A percentile compares a stretch with the other conserved stretches of the same genome.
Conservation (phyloP, 495 filamentous ascomycete species). For the Amphirosellinia nigrospora region DNA sequence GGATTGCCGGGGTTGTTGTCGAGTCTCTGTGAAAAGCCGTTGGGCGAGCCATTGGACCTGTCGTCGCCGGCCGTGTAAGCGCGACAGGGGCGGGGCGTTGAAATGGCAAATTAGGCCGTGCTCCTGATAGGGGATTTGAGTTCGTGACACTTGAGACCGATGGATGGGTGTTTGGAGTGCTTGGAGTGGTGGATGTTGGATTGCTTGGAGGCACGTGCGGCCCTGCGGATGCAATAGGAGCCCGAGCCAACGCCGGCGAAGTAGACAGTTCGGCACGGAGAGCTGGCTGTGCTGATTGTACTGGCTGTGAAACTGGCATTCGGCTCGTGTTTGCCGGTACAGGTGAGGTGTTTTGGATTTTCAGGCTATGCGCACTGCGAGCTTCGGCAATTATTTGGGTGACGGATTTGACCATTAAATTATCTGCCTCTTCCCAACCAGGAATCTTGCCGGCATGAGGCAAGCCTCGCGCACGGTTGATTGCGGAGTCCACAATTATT, state of each 20-base stretch:
- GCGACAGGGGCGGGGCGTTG: constrained; percentile 40
- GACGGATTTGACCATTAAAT: constrained; percentile 41
- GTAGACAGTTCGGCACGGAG: constrained; percentile 31
- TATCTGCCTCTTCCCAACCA: constrained; percentile 43
- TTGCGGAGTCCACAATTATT: constrained; percentile 38
- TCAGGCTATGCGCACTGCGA: constrained; percentile 32
- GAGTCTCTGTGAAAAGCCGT: constrained; percentile 32
- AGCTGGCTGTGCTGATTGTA: constrained; percentile 27
- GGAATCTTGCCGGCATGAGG: constrained; percentile 34
- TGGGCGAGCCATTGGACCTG: constrained; percentile 34
- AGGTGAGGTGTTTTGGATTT: constrained; percentile 25
- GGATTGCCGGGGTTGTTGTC: not conserved
- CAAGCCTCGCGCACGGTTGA: constrained; percentile 40
- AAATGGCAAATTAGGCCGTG: constrained; percentile 35
- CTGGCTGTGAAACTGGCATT: not conserved
- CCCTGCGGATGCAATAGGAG: constrained; percentile 20
- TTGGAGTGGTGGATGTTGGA: constrained; percentile 13
- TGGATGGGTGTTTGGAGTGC: constrained; percentile 20
- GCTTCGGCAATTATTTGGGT: constrained; percentile 41
- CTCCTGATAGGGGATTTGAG: constrained; percentile 25
- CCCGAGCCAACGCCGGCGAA: constrained; percentile 31
- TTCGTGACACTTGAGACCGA: constrained; percentile 3
- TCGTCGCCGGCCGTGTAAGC: constrained; percentile 34
- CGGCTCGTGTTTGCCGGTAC: constrained; percentile 18
- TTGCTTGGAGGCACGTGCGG: constrained; percentile 21